Base-by-base conservation (phyloP, 805 yeast genomes). In the Suhomyces kilbournensis region DNA sequence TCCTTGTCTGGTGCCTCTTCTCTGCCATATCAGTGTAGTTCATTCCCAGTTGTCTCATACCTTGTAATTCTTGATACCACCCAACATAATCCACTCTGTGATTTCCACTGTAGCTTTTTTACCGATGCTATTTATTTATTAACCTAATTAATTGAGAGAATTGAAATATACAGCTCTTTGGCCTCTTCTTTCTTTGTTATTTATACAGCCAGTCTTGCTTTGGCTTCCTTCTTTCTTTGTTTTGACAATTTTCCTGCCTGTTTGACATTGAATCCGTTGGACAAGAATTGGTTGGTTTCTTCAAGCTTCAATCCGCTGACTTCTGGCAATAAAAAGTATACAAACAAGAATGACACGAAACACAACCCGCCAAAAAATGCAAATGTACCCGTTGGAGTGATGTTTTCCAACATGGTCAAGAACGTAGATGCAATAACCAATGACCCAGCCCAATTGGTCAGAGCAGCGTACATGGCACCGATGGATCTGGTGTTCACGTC, bases 301-400 rank as follows among this genome's bases (percentile, higher is more conserved):
- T 94, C 99, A 54, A 93, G 77, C 62, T 89, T 91, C 65, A 93
- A 79, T 46, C 94, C 94, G 1, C 96, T 83, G 44, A 96, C 82
- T 72, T 93, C 99, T 26, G 98, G 98, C 63, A 91, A 89, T 64
- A 90, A 84, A 79, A 91, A 86, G 73, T 75, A 87, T 35, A 88
- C 88, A 65, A 90, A 84, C 2, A 89, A 58, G 66, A 86, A 80
- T 1, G 97, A 84, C 2, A 90, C 60, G 10, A 82, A 75, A 63
- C 94, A 83, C 50, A 94, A 77, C 1, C 83, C 96, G 1, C 96
- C 97, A 67, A 91, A 93, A 58, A 93, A 81, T 0, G 92, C 83
- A 71, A 93, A 93, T 0, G 98, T 93, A 23, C 98, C 98, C 0
- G 97, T 83, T 43, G 98, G 97, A 1, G 98, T 90, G 57, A 94